Percentiles rank a stretch among this genome's conserved stretches.
phyloP scores from a whole-genome alignment of 768 basidiomycete genomes.

The Lentinus brumalis region DNA sequence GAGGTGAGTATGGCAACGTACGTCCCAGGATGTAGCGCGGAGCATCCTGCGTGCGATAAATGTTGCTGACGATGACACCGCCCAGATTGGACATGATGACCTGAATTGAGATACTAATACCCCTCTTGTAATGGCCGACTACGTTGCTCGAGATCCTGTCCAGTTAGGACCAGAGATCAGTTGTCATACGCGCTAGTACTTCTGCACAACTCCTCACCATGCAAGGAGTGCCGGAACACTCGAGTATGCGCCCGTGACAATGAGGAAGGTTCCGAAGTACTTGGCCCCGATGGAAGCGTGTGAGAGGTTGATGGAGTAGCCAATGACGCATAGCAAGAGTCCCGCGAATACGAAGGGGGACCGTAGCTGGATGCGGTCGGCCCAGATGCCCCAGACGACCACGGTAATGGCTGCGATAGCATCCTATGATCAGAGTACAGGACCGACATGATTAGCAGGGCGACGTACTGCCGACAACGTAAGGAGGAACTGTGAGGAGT shows the following conservation, averaged over 20 bases:
- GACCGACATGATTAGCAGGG: neutral
- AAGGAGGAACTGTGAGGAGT: conserved; percentile 69
- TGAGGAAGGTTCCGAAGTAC: conserved; percentile 74
- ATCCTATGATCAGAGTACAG: neutral
- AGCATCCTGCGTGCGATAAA: conserved; percentile 59
- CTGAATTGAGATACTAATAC: conserved; percentile 66
- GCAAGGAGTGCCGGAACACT: neutral
- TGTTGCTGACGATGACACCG: conserved; percentile 64
- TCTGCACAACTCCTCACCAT: neutral
- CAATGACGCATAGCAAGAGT: conserved; percentile 52
- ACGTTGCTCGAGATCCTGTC: conserved; percentile 49
- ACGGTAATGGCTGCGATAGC: conserved; percentile 20
- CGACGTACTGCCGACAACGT: conserved; percentile 51
- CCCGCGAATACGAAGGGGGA: conserved; percentile 60
- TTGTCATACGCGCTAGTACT: neutral
- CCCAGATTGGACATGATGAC: conserved; percentile 70
- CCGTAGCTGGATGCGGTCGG: conserved; percentile 57
- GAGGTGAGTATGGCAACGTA: conserved; percentile 35
- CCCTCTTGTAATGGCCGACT: conserved; percentile 71
- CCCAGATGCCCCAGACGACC: conserved; percentile 54
- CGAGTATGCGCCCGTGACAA: conserved; percentile 64
- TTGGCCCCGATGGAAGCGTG: conserved; percentile 53
- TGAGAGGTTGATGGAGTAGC: conserved; percentile 67
- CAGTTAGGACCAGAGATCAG: neutral
- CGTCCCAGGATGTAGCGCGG: conserved; percentile 67